Base-by-base conservation (phyloP, 176 grass and related monocot genomes). In the Carex myosuroides region DNA sequence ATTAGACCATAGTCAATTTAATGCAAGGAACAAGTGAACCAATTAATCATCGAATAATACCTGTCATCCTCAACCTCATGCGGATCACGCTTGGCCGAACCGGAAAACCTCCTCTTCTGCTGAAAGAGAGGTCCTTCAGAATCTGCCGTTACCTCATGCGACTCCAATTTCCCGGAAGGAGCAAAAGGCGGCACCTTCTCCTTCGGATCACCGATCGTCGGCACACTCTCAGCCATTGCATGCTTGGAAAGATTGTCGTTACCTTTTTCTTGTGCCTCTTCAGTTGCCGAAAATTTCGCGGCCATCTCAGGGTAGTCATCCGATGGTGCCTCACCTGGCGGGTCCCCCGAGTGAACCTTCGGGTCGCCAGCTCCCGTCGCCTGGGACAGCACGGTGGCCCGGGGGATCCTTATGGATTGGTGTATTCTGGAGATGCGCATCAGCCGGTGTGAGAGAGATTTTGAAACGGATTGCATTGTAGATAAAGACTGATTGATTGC, bases 131-230 rank as follows among this genome's bases (percentile, higher is more conserved):
- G 59, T 1, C 50, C 92, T 3, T 7, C 58, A 5, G 56, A 5
- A 9, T 67, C 33, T 54, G 63, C 61, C 0, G 76, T 57, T 1
- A 91, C 81, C 32, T 88, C 94, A 24, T 92, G 88, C 0, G 87
- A 85, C 53, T 88, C 64, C 1, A 92, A 82, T 79, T 91, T 92
- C 4, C 72, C 79, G 2, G 94, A 89, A 1, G 90, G 32, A 0
- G 88, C 87, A 84, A 92, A 97, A 70, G 94, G 90, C 32, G 87
- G 81, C 17, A 88, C 86, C 14, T 81, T 79, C 14, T 88, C 86
- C 22, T 60, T 66, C 11, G 32, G 8, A 53, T 29, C 24, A 70
- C 26, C 69, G 4, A 50, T 3, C 6, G 16, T 0, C 2, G 60
- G 37, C 1, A 44, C 0, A 37, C 24, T 83, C 18, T 39, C 13